These are phyloP conservation scores for Acanthamoeba lenticulata DNA, from an alignment of 208 protist genomes.

Conservation along the genomic window DNA sequence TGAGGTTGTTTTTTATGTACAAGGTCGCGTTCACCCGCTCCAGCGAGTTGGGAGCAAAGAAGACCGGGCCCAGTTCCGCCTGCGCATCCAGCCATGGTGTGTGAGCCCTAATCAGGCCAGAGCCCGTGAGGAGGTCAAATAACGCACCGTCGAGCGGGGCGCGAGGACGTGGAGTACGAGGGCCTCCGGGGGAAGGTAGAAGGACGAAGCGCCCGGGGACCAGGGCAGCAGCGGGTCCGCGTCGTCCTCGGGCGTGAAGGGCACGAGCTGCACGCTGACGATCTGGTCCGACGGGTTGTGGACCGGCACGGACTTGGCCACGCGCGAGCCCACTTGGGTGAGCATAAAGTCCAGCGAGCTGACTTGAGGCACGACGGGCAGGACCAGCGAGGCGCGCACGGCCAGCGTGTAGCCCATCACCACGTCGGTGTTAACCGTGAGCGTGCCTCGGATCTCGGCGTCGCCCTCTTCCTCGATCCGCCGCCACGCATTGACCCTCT, in stretches of 20 bases:
- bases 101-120: no score
- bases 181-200: conserved; percentile 4
- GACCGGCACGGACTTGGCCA: not conserved
- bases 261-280: conserved; percentile 18
- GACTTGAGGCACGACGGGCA: not conserved
- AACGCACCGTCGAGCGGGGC: conserved; percentile 3
- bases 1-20: conserved; percentile 70
- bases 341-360: conserved; percentile 1
- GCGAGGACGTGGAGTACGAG: not conserved
- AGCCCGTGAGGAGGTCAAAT: no score
- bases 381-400: conserved; percentile 43
- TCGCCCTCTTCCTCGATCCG: not conserved
- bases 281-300: conserved; percentile 43
- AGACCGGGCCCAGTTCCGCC: conserved; percentile 16
- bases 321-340: conserved; percentile 31
- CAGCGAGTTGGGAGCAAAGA: not conserved
- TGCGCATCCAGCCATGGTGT: not conserved
- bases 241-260: conserved; percentile 14
- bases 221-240: conserved; percentile 13
- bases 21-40: conserved; percentile 48
- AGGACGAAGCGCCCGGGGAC: not conserved
- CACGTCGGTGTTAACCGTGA: conserved; percentile 65
- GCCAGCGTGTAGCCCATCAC: conserved; percentile 68
- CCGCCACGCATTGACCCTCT: conserved; percentile 34
- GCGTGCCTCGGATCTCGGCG: conserved; percentile 26